Base-by-base conservation (phyloP, 2,329 filamentous ascomycete genomes). In the Hymenotorrendiella dingleyae region DNA sequence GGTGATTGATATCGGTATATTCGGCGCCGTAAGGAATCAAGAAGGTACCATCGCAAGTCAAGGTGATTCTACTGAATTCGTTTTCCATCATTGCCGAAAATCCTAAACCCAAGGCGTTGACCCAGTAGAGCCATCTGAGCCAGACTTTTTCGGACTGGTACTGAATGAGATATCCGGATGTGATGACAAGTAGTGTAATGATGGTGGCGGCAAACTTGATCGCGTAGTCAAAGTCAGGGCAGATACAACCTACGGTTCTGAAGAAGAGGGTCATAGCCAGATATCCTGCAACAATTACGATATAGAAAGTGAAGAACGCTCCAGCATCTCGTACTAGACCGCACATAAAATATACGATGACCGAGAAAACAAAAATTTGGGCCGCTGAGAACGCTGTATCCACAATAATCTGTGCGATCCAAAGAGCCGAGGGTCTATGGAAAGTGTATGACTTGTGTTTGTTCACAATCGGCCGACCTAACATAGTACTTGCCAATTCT, bases 401-500 rank as follows among this genome's bases (percentile, higher is more conserved):
- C 7, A 90, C 83, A 11, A 85, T 71, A 36, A 93, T 89, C 58
- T 93, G 87, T 0, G 82, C 86, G 45, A 93, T 82, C 80, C 86
- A 93, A 0, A 93, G 67, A 0, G 87, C 86, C 0, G 84, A 88
- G 0, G 88, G 88, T 24, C 86, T 74, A 60, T 93, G 84, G 58
- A 94, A 91, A 0, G 86, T 84, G 54, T 87, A 94, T 0, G 84
- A 82, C 44, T 83, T 80, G 63, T 94, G 88, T 61, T 93, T 94
- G 61, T 89, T 87, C 47, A 94, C 75, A 27, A 94, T 84, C 0
- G 81, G 73, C 7, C 88, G 74, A 1, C 83, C 86, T 12, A 81
- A 67, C 84, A 93, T 91, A 2, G 83, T 84, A 9, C 74, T 73
- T 0, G 74, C 83, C 0, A 94, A 66, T 62, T 94, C 87, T 0